Conservation (phyloP, 2,329 filamentous ascomycete genomes). For the Aspergillus udagawae region DNA sequence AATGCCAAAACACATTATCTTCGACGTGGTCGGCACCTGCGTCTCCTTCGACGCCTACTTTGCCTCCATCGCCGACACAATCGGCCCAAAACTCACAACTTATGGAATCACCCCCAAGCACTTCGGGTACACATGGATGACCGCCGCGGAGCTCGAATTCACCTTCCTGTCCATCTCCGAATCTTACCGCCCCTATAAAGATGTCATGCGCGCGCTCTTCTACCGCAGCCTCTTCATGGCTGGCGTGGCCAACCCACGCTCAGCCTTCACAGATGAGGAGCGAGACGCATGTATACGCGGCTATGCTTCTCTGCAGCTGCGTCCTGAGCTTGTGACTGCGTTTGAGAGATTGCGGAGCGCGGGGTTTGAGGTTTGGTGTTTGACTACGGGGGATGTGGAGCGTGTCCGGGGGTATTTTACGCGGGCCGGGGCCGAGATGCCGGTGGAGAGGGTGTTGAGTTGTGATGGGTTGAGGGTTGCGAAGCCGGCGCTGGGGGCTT, state of each 20-base stretch:
- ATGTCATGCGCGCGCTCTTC: constrained; percentile 40
- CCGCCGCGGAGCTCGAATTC: constrained; percentile 43
- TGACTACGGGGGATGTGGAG: constrained; percentile 50
- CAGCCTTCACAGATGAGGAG: constrained; percentile 38
- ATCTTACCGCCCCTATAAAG: constrained; percentile 38
- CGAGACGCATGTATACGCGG: constrained; percentile 33
- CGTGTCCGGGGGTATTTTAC: constrained; percentile 53
- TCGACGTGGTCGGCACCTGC: constrained; percentile 50
- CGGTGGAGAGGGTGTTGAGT: constrained; percentile 48
- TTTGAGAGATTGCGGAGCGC: constrained; percentile 40
- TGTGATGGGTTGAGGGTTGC: constrained; percentile 49
- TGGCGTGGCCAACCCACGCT: constrained; percentile 37
- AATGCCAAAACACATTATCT: constrained; percentile 43
- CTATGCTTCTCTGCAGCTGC: constrained; percentile 31
- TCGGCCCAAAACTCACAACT: constrained; percentile 34
- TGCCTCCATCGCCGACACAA: constrained; percentile 30
- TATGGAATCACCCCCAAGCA: constrained; percentile 33
- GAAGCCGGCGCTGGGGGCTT: constrained; percentile 50
- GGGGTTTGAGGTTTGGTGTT: constrained; percentile 52
- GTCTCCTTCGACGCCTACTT: constrained; percentile 44
- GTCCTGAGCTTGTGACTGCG: constrained; percentile 35
- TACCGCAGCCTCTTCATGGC: constrained; percentile 41
- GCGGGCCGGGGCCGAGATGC: constrained; percentile 48
- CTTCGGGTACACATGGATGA: constrained; percentile 45
- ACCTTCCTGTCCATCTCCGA: constrained; percentile 43